These are phyloP conservation scores for Saccharomycopsis synnaedendra DNA, from an alignment of 805 yeast genomes.

Conservation along the genomic window DNA sequence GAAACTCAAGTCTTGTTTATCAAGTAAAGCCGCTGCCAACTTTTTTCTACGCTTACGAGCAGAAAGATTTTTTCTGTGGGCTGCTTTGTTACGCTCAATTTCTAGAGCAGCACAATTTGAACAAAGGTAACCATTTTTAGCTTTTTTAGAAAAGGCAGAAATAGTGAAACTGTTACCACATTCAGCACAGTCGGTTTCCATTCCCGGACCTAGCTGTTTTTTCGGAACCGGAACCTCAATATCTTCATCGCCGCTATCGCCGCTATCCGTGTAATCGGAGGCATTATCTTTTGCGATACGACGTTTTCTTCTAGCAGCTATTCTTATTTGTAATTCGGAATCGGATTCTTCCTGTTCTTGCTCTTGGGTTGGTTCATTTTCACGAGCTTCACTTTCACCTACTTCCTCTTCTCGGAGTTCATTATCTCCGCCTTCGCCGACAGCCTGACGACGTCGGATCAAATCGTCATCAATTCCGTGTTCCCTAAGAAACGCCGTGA, in stretches of 20 bases:
- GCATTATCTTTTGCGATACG: slow-evolving; percentile 25
- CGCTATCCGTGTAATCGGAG: slow-evolving; percentile 24
- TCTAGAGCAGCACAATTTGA: slow-evolving; percentile 40
- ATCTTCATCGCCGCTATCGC: slow-evolving; percentile 27
- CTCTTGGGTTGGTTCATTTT: slow-evolving; percentile 14
- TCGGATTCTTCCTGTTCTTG: slow-evolving; percentile 10
- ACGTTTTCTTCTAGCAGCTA: slow-evolving; percentile 32
- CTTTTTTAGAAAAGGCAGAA: slow-evolving; percentile 11
- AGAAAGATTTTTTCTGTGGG: slow-evolving; percentile 41
- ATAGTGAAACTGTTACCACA: slow-evolving; percentile 22
- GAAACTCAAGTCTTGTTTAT: slow-evolving; percentile 48
- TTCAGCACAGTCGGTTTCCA: slow-evolving; percentile 55
- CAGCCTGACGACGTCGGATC: slow-evolving; percentile 42
- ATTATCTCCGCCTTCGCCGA: slow-evolving; percentile 12
- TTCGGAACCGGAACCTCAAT: slow-evolving; percentile 30
- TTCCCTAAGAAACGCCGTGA: slow-evolving; percentile 77
- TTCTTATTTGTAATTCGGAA: slow-evolving; percentile 24
- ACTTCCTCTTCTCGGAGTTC: slow-evolving; percentile 20
- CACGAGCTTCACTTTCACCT: slow-evolving; percentile 5
- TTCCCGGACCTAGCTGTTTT: slow-evolving; percentile 51
- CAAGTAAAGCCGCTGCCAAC: slow-evolving; percentile 75
- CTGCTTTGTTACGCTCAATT: slow-evolving; percentile 31
- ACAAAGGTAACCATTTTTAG: slow-evolving; percentile 48
- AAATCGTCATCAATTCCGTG: slow-evolving; percentile 84
- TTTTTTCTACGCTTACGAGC: slow-evolving; percentile 68